A percentile compares a stretch with the other conserved stretches of the same genome.
phyloP scores from a whole-genome alignment of 306 rosid genomes.

The Adenanthera pavonina region DNA sequence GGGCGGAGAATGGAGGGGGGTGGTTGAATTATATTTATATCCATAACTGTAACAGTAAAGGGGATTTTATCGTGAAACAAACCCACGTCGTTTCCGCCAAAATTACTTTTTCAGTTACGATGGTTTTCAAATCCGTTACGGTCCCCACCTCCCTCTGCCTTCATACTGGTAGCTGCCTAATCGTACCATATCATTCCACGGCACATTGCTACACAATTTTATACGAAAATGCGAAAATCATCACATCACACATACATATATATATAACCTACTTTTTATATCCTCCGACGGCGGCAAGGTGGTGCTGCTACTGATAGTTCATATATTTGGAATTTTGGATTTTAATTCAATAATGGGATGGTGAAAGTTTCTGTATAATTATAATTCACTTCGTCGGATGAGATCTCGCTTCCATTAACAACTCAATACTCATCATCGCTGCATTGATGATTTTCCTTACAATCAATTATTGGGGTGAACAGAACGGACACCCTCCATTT shows the following conservation, averaged over 20 bases:
- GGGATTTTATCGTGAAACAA: too few relatives aligned
- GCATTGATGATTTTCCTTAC: neutral
- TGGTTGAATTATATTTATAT: too few relatives aligned
- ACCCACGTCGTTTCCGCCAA: neutral
- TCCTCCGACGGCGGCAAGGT: too few relatives aligned
- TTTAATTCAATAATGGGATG: neutral
- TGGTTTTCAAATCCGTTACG: neutral
- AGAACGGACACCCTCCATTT: neutral
- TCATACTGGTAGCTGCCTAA: too few relatives aligned
- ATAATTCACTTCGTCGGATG: neutral
- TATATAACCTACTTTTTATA: too few relatives aligned
- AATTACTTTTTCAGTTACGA: conserved; percentile 1
- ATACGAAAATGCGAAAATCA: too few relatives aligned
- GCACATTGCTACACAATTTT: too few relatives aligned
- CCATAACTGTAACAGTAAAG: conserved; percentile 1
- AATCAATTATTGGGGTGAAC: neutral
- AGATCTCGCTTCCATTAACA: neutral
- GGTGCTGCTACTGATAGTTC: too few relatives aligned
- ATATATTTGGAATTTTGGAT: neutral
- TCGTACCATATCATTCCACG: too few relatives aligned
- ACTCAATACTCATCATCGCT: neutral
- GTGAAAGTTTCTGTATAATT: too few relatives aligned
- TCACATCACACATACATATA: too few relatives aligned
- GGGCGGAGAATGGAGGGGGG: too few relatives aligned
- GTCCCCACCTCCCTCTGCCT: neutral